These are phyloP conservation scores for Ophiobolus disseminans DNA, from an alignment of 2,329 filamentous ascomycete species.

Conservation along the genomic window DNA sequence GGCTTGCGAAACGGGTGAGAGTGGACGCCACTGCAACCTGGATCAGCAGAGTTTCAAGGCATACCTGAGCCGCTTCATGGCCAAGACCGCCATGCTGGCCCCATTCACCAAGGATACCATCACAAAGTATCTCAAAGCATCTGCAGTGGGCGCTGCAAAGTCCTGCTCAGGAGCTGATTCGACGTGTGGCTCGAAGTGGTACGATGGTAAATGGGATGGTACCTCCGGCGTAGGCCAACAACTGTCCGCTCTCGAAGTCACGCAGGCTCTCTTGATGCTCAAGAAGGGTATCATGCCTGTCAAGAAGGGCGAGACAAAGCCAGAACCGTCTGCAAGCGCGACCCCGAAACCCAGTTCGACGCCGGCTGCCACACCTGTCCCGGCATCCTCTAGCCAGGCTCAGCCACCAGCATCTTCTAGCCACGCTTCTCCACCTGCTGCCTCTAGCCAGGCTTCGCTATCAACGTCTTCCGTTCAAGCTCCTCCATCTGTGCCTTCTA, in stretches of 20 bases:
- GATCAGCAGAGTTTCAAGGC: slow-evolving; percentile 81
- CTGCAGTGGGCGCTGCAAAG: slow-evolving; percentile 52
- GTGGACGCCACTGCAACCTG: slow-evolving; percentile 64
- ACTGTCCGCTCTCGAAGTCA: slow-evolving; percentile 54
- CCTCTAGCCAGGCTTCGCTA: slow-evolving; percentile 12
- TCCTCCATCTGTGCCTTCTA: not conserved
- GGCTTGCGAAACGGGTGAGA: slow-evolving; percentile 65
- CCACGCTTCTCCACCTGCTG: slow-evolving; percentile 2
- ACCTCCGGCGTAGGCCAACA: slow-evolving; percentile 54
- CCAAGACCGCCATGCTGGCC: slow-evolving; percentile 53
- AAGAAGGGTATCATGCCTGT: slow-evolving; percentile 39
- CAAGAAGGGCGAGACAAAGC: slow-evolving; percentile 29
- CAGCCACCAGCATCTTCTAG: slow-evolving; percentile 17
- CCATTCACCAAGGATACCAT: slow-evolving; percentile 52
- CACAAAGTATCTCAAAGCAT: slow-evolving; percentile 48
- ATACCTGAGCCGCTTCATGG: slow-evolving; percentile 71
- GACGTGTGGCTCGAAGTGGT: slow-evolving; percentile 57
- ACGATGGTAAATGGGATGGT: slow-evolving; percentile 52
- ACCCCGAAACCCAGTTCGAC: slow-evolving; percentile 26
- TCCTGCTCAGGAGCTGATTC: slow-evolving; percentile 51
- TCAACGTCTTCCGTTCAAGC: too few species aligned
- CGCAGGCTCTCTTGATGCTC: slow-evolving; percentile 52
- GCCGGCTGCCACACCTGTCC: slow-evolving; percentile 9
- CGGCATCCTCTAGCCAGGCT: slow-evolving; percentile 13
- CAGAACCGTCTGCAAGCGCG: slow-evolving; percentile 21